Percentiles rank a stretch among this genome's conserved stretches.
Conservation (phyloP, 192 early-diverging fungal genomes). For the Linnemannia hyalina region DNA sequence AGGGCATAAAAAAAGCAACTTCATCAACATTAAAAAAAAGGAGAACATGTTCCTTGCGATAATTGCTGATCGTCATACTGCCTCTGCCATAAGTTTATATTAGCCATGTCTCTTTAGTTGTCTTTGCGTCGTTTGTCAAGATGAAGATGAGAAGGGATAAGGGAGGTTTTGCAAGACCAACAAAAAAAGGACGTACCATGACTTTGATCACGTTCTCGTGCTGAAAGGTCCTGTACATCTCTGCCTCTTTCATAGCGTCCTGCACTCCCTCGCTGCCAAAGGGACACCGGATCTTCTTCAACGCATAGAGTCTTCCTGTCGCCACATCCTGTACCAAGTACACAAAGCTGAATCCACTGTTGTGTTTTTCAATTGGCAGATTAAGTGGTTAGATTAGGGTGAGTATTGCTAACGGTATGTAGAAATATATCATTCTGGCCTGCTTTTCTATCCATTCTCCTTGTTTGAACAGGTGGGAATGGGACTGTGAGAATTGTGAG, state of each 20-base stretch:
- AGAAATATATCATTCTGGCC: neutral
- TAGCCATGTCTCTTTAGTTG: neutral
- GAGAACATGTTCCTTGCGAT: neutral
- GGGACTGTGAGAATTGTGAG: neutral
- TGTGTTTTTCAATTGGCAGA: neutral
- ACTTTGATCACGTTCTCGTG: slow-evolving; percentile 76
- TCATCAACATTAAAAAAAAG: neutral
- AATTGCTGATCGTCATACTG: neutral
- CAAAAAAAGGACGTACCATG: slow-evolving; percentile 56
- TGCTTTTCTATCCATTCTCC: neutral
- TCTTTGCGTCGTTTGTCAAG: no score
- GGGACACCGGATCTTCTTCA: slow-evolving; percentile 79
- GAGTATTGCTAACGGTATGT: neutral
- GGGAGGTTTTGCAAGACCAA: neutral
- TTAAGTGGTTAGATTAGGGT: neutral
- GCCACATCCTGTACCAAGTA: slow-evolving; percentile 70
- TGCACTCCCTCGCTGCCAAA: slow-evolving; percentile 69
- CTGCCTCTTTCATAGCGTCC: slow-evolving; percentile 76
- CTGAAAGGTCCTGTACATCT: slow-evolving; percentile 74
- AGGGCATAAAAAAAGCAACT: neutral
- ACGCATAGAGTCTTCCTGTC: slow-evolving; percentile 63
- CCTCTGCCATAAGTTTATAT: neutral
- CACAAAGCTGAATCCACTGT: slow-evolving; percentile 80
- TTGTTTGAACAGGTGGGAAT: neutral
- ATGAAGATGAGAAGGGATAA: neutral